A percentile compares a stretch with the other conserved stretches of the same genome.
Conservation (phyloP, 2,329 filamentous ascomycete species). For the Diaporthe amygdali region DNA sequence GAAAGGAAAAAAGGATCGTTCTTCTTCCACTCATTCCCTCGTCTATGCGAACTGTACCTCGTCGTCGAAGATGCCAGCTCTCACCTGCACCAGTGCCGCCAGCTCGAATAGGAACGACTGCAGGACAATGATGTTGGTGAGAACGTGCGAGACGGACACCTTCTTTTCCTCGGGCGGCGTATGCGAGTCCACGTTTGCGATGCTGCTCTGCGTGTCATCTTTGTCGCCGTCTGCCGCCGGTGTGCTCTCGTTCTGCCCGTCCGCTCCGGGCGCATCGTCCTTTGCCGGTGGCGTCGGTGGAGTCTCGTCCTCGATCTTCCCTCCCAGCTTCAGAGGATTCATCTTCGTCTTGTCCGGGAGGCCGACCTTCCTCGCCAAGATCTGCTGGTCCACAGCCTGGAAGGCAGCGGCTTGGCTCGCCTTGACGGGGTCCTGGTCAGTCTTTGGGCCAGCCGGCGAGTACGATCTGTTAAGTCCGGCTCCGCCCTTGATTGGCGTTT, state of each 20-base stretch:
- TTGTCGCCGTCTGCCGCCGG: conserved; percentile 9
- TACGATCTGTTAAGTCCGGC: conserved; percentile 39
- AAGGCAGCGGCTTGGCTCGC: conserved; percentile 63
- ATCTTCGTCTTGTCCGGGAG: conserved; percentile 47
- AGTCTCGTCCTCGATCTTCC: conserved; percentile 32
- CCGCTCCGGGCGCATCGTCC: conserved; percentile 16
- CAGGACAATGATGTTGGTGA: conserved; percentile 80
- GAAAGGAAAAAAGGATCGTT: neutral
- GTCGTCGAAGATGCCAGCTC: conserved; percentile 72
- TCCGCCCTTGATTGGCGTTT: conserved; percentile 39
- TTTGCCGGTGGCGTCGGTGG: conserved; percentile 24
- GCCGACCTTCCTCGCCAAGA: conserved; percentile 60
- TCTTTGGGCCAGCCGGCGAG: conserved; percentile 40
- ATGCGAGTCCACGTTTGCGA: neutral
- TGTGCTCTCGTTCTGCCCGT: neutral
- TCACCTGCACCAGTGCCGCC: conserved; percentile 74
- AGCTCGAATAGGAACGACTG: conserved; percentile 83
- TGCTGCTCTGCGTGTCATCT: conserved; percentile 21
- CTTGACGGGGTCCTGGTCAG: conserved; percentile 39
- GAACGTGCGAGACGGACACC: conserved; percentile 76
- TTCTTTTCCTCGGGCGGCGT: conserved; percentile 40
- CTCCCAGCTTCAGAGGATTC: conserved; percentile 50
- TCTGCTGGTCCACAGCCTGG: conserved; percentile 68
- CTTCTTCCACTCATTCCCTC: neutral
- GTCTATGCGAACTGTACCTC: conserved; percentile 68